phyloP scores from a whole-genome alignment of 495 filamentous ascomycete species.

The Penicillium coprophilum region DNA sequence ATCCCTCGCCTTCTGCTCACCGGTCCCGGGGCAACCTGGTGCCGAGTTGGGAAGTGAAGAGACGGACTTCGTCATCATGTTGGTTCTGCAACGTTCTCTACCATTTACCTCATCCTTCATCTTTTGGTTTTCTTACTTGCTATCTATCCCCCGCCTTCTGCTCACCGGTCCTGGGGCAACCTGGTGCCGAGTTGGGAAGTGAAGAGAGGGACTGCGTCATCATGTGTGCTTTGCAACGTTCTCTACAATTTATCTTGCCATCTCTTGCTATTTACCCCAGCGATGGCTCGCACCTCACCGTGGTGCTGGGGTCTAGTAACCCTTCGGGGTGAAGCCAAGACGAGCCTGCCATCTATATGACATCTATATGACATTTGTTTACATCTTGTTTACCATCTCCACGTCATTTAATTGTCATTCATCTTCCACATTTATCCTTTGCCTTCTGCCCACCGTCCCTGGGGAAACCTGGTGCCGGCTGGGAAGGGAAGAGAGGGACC shows the following conservation, averaged over 20 bases:
- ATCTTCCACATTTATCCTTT: too few relatives aligned
- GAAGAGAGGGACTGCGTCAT: not conserved
- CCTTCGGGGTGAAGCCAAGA: constrained; percentile 9
- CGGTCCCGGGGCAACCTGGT: not conserved
- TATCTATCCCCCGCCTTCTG: not conserved
- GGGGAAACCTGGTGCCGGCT: too few relatives aligned
- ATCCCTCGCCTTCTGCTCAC: not conserved
- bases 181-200: not conserved
- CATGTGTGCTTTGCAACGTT: not conserved
- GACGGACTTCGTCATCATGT: not conserved
- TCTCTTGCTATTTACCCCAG: constrained; percentile 9
- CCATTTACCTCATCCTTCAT: too few relatives aligned
- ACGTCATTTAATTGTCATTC: too few relatives aligned
- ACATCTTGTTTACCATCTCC: too few relatives aligned
- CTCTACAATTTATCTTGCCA: not conserved
- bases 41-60: not conserved
- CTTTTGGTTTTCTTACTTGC: too few relatives aligned
- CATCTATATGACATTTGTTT: too few relatives aligned
- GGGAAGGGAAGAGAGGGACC: too few relatives aligned
- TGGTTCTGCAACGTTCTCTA: not conserved
- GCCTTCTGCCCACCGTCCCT: too few relatives aligned
- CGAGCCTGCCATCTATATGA: not conserved
- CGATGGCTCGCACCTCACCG: constrained; percentile 17
- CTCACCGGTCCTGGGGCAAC: not conserved
- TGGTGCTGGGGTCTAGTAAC: constrained; percentile 17